Conservation (phyloP, 176 grass and related monocot species). For the Carex myosuroides region DNA sequence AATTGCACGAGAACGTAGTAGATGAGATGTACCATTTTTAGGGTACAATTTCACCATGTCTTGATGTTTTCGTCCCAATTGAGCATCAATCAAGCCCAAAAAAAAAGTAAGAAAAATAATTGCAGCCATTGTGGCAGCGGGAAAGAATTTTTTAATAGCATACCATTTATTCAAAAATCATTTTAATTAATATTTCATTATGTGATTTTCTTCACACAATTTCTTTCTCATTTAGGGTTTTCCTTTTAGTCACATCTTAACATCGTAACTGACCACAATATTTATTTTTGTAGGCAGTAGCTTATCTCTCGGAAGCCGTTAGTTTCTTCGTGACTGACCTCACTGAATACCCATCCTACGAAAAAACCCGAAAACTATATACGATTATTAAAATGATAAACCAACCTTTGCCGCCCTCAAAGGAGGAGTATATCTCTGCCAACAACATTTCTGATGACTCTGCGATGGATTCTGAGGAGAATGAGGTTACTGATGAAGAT, state of each 20-base stretch:
- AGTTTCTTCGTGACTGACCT: not conserved
- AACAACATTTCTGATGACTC: slow-evolving; percentile 47
- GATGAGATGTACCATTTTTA: not conserved
- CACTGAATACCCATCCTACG: not conserved
- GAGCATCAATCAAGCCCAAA: not conserved
- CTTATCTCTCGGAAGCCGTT: not conserved
- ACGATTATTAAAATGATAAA: not conserved
- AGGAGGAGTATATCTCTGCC: slow-evolving; percentile 54
- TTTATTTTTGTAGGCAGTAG: not conserved
- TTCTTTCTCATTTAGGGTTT: not conserved
- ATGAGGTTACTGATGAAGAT: slow-evolving; percentile 65
- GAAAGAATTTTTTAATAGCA: not conserved
- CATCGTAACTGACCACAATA: not conserved
- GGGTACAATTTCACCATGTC: not conserved
- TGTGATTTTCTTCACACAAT: not conserved
- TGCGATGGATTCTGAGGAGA: slow-evolving; percentile 51
- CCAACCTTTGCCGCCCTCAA: slow-evolving; percentile 34
- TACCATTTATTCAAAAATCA: not conserved
- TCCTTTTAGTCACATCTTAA: not conserved
- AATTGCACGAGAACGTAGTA: not conserved
- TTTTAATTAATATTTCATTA: slow-evolving; percentile 10
- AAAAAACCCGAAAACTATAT: not conserved
- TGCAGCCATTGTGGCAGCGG: not conserved
- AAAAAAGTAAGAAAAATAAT: not conserved
- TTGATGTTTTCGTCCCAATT: not conserved